Conservation (phyloP, 2,329 filamentous ascomycete genomes). For the Claviceps spartinae region DNA sequence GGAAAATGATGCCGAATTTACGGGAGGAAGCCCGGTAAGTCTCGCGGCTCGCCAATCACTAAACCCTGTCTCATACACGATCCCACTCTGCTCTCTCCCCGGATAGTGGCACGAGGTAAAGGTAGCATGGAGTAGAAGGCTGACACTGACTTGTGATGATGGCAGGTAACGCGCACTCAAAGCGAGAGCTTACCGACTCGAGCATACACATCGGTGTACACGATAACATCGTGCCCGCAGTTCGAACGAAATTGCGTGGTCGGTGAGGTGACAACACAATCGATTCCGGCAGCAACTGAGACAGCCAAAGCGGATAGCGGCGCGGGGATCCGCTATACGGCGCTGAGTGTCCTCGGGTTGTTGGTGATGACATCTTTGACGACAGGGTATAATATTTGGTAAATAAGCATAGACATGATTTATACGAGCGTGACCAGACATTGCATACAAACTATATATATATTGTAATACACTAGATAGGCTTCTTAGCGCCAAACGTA, state of each 20-base stretch:
- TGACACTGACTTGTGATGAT: background rate
- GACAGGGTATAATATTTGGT: slow-evolving; percentile 4
- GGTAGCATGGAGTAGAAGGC: too few species aligned
- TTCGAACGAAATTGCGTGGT: slow-evolving; percentile 11
- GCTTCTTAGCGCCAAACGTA: too few species aligned
- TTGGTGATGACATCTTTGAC: slow-evolving; percentile 1
- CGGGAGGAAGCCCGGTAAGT: slow-evolving; percentile 3
- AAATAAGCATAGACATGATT: background rate
- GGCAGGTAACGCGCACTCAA: slow-evolving; percentile 5
- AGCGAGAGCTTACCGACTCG: slow-evolving; percentile 5
- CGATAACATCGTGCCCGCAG: slow-evolving; percentile 13
- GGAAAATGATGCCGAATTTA: slow-evolving; percentile 12
- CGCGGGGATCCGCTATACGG: background rate
- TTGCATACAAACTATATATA: background rate
- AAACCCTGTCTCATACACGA: too few species aligned
- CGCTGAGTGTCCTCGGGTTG: background rate
- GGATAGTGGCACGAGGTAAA: too few species aligned
- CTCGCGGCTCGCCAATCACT: too few species aligned
- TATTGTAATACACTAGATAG: too few species aligned
- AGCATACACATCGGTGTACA: slow-evolving; percentile 13
- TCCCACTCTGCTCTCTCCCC: too few species aligned
- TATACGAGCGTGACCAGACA: background rate
- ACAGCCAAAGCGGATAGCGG: slow-evolving; percentile 6
- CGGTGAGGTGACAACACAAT: slow-evolving; percentile 13
- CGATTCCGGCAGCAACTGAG: slow-evolving; percentile 4